These are phyloP conservation scores for Neurospora hispaniola DNA, from an alignment of 495 filamentous ascomycete genomes.

Conservation along the genomic window DNA sequence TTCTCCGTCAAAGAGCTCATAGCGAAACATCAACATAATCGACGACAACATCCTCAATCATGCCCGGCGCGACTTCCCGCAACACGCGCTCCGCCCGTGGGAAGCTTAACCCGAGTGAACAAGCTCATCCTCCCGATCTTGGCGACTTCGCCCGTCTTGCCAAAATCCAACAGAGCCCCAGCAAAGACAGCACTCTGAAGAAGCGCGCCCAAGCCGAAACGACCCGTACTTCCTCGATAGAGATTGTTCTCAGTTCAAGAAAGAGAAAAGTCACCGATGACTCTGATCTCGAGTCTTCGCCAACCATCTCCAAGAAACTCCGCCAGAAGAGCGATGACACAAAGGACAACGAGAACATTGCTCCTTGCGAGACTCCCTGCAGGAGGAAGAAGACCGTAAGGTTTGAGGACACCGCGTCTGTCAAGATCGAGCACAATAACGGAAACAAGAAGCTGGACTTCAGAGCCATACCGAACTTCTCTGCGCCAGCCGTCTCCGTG, in stretches of 20 bases:
- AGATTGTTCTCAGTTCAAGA: slow-evolving; percentile 20
- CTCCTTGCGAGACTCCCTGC: slow-evolving; percentile 3
- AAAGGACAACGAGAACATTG: not conserved
- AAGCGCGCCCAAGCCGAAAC: slow-evolving; percentile 9
- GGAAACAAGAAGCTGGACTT: not conserved
- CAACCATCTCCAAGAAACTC: slow-evolving; percentile 16
- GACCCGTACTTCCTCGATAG: slow-evolving; percentile 17
- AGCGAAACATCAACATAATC: not conserved
- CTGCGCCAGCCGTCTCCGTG: slow-evolving; percentile 2
- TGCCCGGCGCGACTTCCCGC: slow-evolving; percentile 22
- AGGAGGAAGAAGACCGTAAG: slow-evolving; percentile 20
- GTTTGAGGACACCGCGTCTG: slow-evolving; percentile 12
- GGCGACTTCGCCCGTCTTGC: slow-evolving; percentile 32
- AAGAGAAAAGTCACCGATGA: slow-evolving; percentile 23
- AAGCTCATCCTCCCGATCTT: slow-evolving; percentile 12
- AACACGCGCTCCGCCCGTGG: slow-evolving; percentile 15
- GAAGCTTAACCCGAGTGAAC: slow-evolving; percentile 13
- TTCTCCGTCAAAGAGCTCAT: not conserved
- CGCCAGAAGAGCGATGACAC: slow-evolving; percentile 9
- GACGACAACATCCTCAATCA: slow-evolving; percentile 8
- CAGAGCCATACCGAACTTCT: not conserved
- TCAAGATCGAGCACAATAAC: not conserved
- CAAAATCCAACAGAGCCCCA: slow-evolving; percentile 19
- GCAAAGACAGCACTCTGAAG: slow-evolving; percentile 19
- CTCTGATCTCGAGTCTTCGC: not conserved